Percentiles rank a stretch among this genome's conserved stretches.
phyloP scores from a whole-genome alignment of 805 yeast species.

The Starmera quercuum region DNA sequence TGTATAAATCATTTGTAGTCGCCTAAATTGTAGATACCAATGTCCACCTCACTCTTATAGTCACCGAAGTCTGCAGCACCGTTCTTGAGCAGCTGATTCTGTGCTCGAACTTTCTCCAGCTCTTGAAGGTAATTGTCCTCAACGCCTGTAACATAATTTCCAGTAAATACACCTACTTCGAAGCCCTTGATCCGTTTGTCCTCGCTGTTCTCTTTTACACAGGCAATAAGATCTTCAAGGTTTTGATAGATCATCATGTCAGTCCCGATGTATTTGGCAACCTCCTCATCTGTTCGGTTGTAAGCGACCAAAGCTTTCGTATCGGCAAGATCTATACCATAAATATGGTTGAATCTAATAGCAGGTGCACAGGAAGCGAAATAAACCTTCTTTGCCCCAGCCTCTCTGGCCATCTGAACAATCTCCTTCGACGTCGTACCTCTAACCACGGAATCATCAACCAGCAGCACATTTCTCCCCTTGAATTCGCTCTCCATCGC shows the following conservation, averaged over 20 bases:
- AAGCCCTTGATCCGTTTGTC: slow-evolving; percentile 45
- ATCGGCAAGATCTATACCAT: slow-evolving; percentile 96
- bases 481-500: slow-evolving; percentile 93
- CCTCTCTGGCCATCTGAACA: slow-evolving; percentile 96
- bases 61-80: slow-evolving; percentile 45
- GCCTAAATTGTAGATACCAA: slow-evolving; percentile 53
- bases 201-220: slow-evolving; percentile 48
- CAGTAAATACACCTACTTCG: slow-evolving; percentile 97
- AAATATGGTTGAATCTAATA: slow-evolving; percentile 91
- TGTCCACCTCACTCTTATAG: slow-evolving; percentile 73
- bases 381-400: slow-evolving; percentile 93
- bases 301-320: slow-evolving; percentile 90
- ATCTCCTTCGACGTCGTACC: slow-evolving; percentile 97
- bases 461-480: slow-evolving; percentile 78
- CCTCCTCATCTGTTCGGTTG: slow-evolving; percentile 64
- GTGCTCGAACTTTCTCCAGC: slow-evolving; percentile 76
- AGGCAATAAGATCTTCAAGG: slow-evolving; percentile 71
- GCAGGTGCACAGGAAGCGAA: slow-evolving; percentile 98
- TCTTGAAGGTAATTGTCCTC: slow-evolving; percentile 77
- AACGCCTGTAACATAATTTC: slow-evolving; percentile 88
- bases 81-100: slow-evolving; percentile 50
- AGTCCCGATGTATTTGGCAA: slow-evolving; percentile 76
- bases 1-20: slow-evolving; percentile 38
- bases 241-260: slow-evolving; percentile 87
- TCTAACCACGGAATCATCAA: slow-evolving; percentile 95